Evolutionary conservation across 139 green algal species (phyloP).

Genomic region (Coccomyxa sp.): DNA sequence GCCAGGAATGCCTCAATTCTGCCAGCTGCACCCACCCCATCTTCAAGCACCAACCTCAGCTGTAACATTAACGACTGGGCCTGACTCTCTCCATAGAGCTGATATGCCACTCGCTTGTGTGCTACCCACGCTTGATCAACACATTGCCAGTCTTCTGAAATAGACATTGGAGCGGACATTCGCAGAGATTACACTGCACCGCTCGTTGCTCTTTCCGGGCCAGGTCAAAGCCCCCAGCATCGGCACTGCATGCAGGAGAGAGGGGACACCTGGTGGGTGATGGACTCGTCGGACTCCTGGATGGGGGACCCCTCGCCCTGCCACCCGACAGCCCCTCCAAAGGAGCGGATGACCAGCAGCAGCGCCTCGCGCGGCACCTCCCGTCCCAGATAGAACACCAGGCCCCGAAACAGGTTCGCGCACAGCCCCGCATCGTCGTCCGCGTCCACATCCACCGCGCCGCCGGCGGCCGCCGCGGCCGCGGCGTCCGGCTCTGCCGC

Average conservation of each 20-base stretch:
- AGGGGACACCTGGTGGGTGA: constrained; percentile 83
- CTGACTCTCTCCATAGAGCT: neutral
- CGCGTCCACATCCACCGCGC: constrained; percentile 44
- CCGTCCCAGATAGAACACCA: constrained; percentile 89
- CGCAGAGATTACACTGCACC: no score
- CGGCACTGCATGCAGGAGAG: neutral
- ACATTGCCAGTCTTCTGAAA: no score
- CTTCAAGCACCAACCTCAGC: neutral
- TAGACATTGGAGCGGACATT: no score
- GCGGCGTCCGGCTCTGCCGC: constrained; percentile 2
- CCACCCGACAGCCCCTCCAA: constrained; percentile 89
- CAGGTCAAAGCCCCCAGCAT: no score
- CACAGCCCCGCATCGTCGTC: constrained; percentile 74
- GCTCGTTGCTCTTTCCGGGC: no score
- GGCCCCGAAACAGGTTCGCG: constrained; percentile 75
- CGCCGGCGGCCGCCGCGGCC: constrained; percentile 38
- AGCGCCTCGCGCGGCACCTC: constrained; percentile 88
- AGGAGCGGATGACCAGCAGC: constrained; percentile 86
- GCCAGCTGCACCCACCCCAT: neutral
- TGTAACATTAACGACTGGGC: neutral
- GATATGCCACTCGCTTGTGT: no score
- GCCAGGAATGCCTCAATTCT: neutral
- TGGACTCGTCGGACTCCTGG: constrained; percentile 55
- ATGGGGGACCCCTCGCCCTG: constrained; percentile 84
- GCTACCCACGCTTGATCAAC: no score